These are phyloP conservation scores for Mycena chlorophos DNA, from an alignment of 768 basidiomycete genomes.

Conservation along the genomic window DNA sequence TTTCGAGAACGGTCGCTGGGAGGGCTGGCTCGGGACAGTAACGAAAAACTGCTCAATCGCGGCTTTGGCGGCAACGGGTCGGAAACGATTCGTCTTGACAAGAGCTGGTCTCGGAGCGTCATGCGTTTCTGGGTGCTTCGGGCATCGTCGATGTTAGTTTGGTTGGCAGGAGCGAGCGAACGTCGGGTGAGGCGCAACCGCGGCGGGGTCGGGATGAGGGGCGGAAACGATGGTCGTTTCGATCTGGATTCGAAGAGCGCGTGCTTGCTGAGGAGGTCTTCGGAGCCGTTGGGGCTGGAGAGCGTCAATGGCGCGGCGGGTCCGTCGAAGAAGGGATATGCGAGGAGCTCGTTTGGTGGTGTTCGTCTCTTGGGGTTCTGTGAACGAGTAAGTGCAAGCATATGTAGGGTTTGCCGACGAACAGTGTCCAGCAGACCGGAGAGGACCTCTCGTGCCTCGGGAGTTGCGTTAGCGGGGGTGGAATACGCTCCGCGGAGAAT, in stretches of 20 bases:
- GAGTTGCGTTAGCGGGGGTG: conserved; percentile 28
- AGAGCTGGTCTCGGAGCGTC: conserved; percentile 21
- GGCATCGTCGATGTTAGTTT: conserved; percentile 22
- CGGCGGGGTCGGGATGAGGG: conserved; percentile 2
- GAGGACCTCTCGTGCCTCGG: conserved; percentile 27
- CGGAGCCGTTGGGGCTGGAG: not conserved
- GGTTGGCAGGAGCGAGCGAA: conserved; percentile 11
- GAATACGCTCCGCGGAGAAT: conserved; percentile 26
- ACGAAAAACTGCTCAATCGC: not conserved
- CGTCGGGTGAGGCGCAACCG: conserved; percentile 5
- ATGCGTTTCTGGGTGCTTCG: conserved; percentile 25
- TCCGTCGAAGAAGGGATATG: conserved; percentile 35
- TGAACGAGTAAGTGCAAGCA: conserved; percentile 2
- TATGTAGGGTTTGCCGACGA: conserved; percentile 11
- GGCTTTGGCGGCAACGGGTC: conserved; percentile 29
- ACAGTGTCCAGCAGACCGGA: conserved; percentile 32
- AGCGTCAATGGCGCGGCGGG: conserved; percentile 15
- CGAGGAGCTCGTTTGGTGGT: conserved; percentile 25
- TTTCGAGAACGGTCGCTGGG: not conserved
- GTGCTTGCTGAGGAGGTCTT: conserved; percentile 16
- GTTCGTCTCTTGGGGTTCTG: conserved; percentile 32
- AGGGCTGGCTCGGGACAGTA: not conserved
- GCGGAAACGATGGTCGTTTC: not conserved
- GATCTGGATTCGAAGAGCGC: conserved; percentile 16
- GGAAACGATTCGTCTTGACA: conserved; percentile 33